Base-by-base conservation (phyloP, 345 rosid genomes). In the Theobroma cacao region DNA sequence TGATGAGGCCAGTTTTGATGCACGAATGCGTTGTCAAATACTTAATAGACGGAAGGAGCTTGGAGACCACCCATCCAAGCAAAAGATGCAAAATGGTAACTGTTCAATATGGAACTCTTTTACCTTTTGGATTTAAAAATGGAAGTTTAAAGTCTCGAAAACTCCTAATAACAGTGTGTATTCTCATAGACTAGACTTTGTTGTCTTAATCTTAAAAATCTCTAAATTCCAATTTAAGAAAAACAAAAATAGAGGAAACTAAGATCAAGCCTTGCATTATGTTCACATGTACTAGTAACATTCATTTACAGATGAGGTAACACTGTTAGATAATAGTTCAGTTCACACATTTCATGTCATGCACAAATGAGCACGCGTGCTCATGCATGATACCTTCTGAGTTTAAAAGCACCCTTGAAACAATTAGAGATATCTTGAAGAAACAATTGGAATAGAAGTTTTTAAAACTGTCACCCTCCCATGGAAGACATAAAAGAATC, bases 1-100 rank as follows among this genome's bases (percentile, higher is more conserved):
- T 22, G 91, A 93, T 75, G 98, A 94, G 73, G 88, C 84, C 71
- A 86, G 73, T 79, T 96, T 96, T 89, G 98, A 96, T 89, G 90
- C 90, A 65, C 86, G 88, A 83, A 96, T 96, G 98, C 93, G 95
- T 68, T 90, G 83, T 61, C 90, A 87, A 80, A 88, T 92, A 83
- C 95, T 92, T 77, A 84, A 62, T 72, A 91, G 84, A 86, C 85
- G 89, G 55, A 87, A 87, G 72, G 94, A 96, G 77, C 77, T 90
- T 78, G 94, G 91, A 77, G 88, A 87, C 82, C 56, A 63, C 62
- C 88, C 91, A 77, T 74, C 87, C 31, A 86, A 83, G 77, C 89
- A 77, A 78, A 86, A 83, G 78, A 80, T 73, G 83, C 79, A 81
- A 76, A 87, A 81, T 58, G 93, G 98, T 93, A 84, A 74, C 15